A percentile compares a stretch with the other conserved stretches of the same genome.
phyloP scores from a whole-genome alignment of 176 grass and related monocot species.

The Themeda triandra region DNA sequence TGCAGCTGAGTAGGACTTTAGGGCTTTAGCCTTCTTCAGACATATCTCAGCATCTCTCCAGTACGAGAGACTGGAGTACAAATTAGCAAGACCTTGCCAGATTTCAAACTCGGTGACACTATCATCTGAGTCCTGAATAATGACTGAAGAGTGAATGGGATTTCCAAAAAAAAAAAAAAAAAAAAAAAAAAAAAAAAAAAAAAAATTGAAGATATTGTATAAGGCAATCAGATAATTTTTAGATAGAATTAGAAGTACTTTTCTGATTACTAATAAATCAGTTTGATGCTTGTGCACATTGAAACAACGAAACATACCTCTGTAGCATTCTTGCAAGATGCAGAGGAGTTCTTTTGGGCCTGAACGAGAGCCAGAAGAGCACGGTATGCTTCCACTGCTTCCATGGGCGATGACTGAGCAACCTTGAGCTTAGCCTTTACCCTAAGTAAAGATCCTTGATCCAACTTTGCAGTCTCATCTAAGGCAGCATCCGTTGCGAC shows the following conservation, averaged over 20 bases:
- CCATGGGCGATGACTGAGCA: slow-evolving; percentile 57
- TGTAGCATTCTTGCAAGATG: slow-evolving; percentile 32
- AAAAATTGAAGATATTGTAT: background rate
- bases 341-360: slow-evolving; percentile 65
- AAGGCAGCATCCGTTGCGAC: slow-evolving; percentile 74
- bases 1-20: slow-evolving; percentile 70
- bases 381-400: slow-evolving; percentile 77
- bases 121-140: slow-evolving; percentile 34
- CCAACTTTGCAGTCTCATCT: slow-evolving; percentile 80
- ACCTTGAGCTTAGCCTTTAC: slow-evolving; percentile 90
- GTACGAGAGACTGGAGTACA: slow-evolving; percentile 74
- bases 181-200: background rate
- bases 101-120: slow-evolving; percentile 76
- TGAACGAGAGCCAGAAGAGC: slow-evolving; percentile 87
- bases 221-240: background rate
- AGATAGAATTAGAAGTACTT: background rate
- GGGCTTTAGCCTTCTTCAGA: slow-evolving; percentile 74
- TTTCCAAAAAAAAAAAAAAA: background rate
- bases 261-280: background rate
- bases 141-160: background rate
- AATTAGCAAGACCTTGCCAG: slow-evolving; percentile 90
- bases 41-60: slow-evolving; percentile 85
- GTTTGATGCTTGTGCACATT: background rate
- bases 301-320: slow-evolving; percentile 47
- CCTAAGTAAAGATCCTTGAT: slow-evolving; percentile 79